Evolutionary conservation across 768 basidiomycete genomes (phyloP).

Genomic region (Lanmaoa rubissima): DNA sequence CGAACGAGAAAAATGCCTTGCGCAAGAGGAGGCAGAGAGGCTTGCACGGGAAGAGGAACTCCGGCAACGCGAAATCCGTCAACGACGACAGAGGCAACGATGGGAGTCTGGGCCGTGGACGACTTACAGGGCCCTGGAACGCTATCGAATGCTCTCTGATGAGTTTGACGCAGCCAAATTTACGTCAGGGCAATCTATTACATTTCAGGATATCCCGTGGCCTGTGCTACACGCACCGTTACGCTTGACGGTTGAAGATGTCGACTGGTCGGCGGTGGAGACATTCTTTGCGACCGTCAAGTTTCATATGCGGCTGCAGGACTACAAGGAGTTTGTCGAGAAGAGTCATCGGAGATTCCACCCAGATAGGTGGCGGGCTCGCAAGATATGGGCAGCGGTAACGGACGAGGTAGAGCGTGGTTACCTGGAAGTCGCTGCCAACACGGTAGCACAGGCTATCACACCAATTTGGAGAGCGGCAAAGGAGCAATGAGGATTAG

Average conservation of each 20-base stretch:
- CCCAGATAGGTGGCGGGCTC: slow-evolving; percentile 75
- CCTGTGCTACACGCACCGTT: slow-evolving; percentile 60
- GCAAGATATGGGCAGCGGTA: slow-evolving; percentile 58
- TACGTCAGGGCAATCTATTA: slow-evolving; percentile 48
- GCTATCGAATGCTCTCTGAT: slow-evolving; percentile 58
- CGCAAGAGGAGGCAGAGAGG: slow-evolving; percentile 30
- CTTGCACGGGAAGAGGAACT: slow-evolving; percentile 34
- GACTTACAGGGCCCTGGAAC: slow-evolving; percentile 62
- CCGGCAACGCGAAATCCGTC: slow-evolving; percentile 40
- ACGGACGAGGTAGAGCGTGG: slow-evolving; percentile 55
- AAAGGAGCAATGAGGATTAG: slow-evolving; percentile 26
- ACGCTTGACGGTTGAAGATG: slow-evolving; percentile 55
- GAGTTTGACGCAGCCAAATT: slow-evolving; percentile 65
- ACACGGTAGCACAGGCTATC: slow-evolving; percentile 70
- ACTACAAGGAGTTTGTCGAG: slow-evolving; percentile 65
- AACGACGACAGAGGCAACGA: slow-evolving; percentile 47
- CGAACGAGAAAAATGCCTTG: slow-evolving; percentile 22
- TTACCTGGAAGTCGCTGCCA: slow-evolving; percentile 67
- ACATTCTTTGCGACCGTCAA: slow-evolving; percentile 61
- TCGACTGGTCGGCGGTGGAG: slow-evolving; percentile 72
- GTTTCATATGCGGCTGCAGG: slow-evolving; percentile 52
- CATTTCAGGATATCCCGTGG: slow-evolving; percentile 71
- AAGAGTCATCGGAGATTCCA: slow-evolving; percentile 75
- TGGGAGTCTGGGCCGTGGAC: slow-evolving; percentile 68
- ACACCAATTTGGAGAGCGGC: slow-evolving; percentile 63